Conservation (phyloP, 495 filamentous ascomycete species). For the Echria macrotheca region DNA sequence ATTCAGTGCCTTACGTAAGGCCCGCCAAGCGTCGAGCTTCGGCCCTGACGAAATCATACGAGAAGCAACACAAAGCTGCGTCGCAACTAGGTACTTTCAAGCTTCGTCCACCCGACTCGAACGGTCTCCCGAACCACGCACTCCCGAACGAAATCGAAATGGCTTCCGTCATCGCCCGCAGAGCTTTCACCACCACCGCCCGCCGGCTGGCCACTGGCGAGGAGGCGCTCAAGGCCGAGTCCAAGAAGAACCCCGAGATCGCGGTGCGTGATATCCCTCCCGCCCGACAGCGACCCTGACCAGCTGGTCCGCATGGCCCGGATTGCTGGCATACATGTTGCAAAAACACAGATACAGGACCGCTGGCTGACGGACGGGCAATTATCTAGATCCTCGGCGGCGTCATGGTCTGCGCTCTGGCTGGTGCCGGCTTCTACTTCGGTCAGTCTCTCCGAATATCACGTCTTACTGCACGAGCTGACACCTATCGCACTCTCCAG, state of each 20-base stretch:
- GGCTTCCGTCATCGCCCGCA: slow-evolving; percentile 44
- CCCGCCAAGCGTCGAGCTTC: slow-evolving; percentile 8
- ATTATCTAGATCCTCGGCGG: slow-evolving; percentile 85
- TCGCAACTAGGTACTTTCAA: too few relatives aligned
- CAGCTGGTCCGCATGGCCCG: too few relatives aligned
- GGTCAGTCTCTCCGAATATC: slow-evolving; percentile 36
- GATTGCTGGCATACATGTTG: too few relatives aligned
- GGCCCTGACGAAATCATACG: slow-evolving; percentile 20
- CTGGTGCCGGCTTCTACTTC: slow-evolving; percentile 83
- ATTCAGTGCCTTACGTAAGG: slow-evolving; percentile 15
- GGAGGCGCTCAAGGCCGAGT: slow-evolving; percentile 40
- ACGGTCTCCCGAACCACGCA: slow-evolving; percentile 6
- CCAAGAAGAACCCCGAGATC: slow-evolving; percentile 50
- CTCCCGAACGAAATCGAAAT: slow-evolving; percentile 24
- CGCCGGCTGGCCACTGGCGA: slow-evolving; percentile 38
- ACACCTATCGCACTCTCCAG: slow-evolving; percentile 40
- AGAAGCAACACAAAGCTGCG: too few relatives aligned
- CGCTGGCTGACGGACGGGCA: slow-evolving; percentile 21
- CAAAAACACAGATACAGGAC: too few relatives aligned
- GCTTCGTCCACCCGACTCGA: too few relatives aligned
- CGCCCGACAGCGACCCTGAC: too few relatives aligned
- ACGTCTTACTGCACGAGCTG: not conserved
- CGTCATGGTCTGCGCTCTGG: slow-evolving; percentile 86
- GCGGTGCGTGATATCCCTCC: slow-evolving; percentile 40
- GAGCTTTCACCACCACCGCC: slow-evolving; percentile 42